Evolutionary conservation across 257 asterid species (phyloP), one percentile per base, ranked within the genome.

Genomic region (Forsythia suspensa): DNA sequence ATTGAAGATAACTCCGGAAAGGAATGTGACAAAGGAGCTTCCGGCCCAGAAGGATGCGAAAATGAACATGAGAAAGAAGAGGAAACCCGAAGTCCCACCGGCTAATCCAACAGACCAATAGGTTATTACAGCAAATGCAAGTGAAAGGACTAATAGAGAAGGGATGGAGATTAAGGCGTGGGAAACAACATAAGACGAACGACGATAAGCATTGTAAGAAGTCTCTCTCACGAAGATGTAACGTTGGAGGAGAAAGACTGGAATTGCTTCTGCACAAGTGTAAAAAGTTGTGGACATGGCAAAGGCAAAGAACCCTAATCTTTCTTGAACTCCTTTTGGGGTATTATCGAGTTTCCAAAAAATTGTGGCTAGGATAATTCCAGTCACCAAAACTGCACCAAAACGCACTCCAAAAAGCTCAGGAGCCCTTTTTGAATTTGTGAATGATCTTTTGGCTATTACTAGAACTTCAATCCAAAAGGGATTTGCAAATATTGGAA

Each of bases 231-330:
- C 81, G 92, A 90, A 90, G 24, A 90, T 90, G 83, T 85, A 85
- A 2, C 94, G 61, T 42, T 90, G 89, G 13, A 82, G 85, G 71
- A 90, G 89, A 34, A 90, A 88, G 4, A 85, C 87, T 0, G 92
- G 94, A 1, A 90, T 79, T 11, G 94, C 92, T 51, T 90, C 94
- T 0, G 94, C 92, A 40, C 94, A 90, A 0, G 91, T 90, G 91
- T 88, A 90, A 88, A 88, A 90, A 0, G 89, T 88, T 1, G 91
- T 86, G 37, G 94, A 90, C 92, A 90, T 86, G 5, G 94, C 92
- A 12, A 88, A 90, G 40, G 92, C 86, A 71, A 90, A 86, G 71
- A 90, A 90, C 2, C 94, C 92, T 36, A 90, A 21, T 16, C 94
- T 37, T 44, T 90, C 94, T 40, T 85, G 90, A 8, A 88, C 73